Conservation (phyloP, 1,284 basidiomycete genomes). For the Ustilago lituana region DNA sequence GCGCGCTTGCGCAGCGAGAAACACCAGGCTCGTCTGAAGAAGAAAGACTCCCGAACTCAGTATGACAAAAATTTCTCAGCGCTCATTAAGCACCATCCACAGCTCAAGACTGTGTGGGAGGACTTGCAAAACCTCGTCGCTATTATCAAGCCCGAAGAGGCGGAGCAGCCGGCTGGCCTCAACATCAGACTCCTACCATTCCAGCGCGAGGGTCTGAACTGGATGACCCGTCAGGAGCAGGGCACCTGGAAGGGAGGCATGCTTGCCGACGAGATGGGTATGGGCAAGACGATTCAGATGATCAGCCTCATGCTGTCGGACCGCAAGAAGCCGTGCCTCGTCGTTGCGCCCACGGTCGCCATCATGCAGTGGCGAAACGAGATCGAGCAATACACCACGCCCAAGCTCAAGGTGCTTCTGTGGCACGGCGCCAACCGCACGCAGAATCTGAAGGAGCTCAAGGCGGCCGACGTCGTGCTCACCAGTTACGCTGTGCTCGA, state of each 20-base stretch:
- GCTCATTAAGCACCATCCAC: slow-evolving; percentile 70
- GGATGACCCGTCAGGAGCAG: slow-evolving; percentile 95
- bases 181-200: slow-evolving; percentile 72
- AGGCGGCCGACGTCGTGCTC: slow-evolving; percentile 82
- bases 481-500: slow-evolving; percentile 79
- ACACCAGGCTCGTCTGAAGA: slow-evolving; percentile 38
- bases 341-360: slow-evolving; percentile 90
- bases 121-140: slow-evolving; percentile 73
- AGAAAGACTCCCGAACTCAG: slow-evolving; percentile 30
- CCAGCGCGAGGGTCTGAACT: slow-evolving; percentile 90
- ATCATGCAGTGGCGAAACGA: slow-evolving; percentile 99
- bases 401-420: slow-evolving; percentile 75
- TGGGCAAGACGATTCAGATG: slow-evolving; percentile 99
- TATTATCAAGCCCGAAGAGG: slow-evolving; percentile 73
- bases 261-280: slow-evolving; percentile 88
- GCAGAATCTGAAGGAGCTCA: slow-evolving; percentile 75
- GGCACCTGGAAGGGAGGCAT: slow-evolving; percentile 90
- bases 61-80: slow-evolving; percentile 35
- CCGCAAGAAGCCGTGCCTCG: slow-evolving; percentile 81
- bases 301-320: slow-evolving; percentile 88
- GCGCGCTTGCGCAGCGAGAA: slow-evolving; percentile 44
- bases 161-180: slow-evolving; percentile 78
- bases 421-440: slow-evolving; percentile 84
- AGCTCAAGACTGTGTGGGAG: slow-evolving; percentile 87
- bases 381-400: slow-evolving; percentile 73